phyloP scores from a whole-genome alignment of 2,329 filamentous ascomycete genomes.

The Huntiella bhutanensis region DNA sequence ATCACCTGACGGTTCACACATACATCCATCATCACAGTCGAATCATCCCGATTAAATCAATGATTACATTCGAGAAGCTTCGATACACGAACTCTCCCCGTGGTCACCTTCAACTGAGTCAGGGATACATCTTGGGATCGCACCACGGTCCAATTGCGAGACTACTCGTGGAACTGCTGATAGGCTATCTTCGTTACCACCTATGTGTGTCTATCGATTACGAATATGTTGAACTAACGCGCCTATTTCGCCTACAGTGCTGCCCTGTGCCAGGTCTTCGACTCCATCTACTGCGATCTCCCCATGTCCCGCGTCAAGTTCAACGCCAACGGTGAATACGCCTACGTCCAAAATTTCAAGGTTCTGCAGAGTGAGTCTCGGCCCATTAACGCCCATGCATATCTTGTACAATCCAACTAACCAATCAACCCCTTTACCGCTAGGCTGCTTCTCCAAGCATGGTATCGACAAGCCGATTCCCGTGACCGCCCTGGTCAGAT shows the following conservation, averaged over 20 bases:
- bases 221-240: conserved; percentile 3
- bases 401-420: too few species aligned
- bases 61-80: too few species aligned
- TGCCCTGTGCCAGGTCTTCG: conserved; percentile 90
- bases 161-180: too few species aligned
- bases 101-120: too few species aligned
- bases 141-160: too few species aligned
- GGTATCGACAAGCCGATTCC: conserved; percentile 76
- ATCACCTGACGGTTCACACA: too few species aligned
- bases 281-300: conserved; percentile 91
- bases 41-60: too few species aligned
- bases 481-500: conserved; percentile 79
- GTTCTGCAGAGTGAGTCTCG: conserved; percentile 66
- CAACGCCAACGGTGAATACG: conserved; percentile 92
- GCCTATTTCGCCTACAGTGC: conserved; percentile 38
- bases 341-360: conserved; percentile 97
- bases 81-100: too few species aligned
- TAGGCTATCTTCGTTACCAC: too few species aligned
- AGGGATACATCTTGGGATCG: too few species aligned
- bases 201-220: too few species aligned
- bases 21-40: too few species aligned
- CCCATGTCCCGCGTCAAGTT: conserved; percentile 96
- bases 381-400: neutral
- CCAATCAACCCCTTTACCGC: neutral
- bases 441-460: conserved; percentile 72